Base-by-base conservation (phyloP, 2,329 filamentous ascomycete genomes). In the Phialemoniopsis sp. region DNA sequence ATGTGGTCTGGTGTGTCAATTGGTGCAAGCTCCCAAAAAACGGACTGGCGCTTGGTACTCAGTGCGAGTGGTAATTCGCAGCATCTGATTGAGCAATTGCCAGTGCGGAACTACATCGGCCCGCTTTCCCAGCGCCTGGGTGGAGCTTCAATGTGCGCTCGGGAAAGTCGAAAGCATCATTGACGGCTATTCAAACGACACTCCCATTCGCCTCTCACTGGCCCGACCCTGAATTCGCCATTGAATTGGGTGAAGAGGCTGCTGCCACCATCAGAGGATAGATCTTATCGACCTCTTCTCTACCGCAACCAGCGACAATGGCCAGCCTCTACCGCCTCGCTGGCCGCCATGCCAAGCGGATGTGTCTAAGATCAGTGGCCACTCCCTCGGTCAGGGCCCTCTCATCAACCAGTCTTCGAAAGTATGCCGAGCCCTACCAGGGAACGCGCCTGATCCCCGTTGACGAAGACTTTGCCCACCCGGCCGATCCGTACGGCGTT, bases 241-340 rank as follows among this genome's bases (percentile, higher is more conserved):
- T 56, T 58, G 53, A 50, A 49, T 47, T 49, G 39, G 47, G 52
- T 51, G 50, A 54, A 48, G 53, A 52, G 52, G 54, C 50, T 42
- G 54, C 50, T 42, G 45, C 48, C 40, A 46, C 44, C 33, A 21
- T 13, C 19, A 13, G 37, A 38, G 29, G 37, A 19, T 5, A 8
- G 10, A 29, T 18, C 30, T 8, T 28, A 12, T 4, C 48, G 47
- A 48, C 50, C 49, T 55, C 51, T 49, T 45, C 49, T 32, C 46
- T 51, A 31, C 30, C 13, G 46, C 42, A 42, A 46, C 44, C 48
- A 55, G 47, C 60, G 21, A 70, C 64, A 67, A 89, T 89, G 85
- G 76, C 84, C 64, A 74, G 80, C 55, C 70, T 89, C 60, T 80
- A 80, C 67, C 81, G 86, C 66, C 74, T 89, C 60, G 83, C 82